These are phyloP conservation scores for Blastobotrys indianensis DNA, from an alignment of 1,139 yeast species.

Conservation along the genomic window DNA sequence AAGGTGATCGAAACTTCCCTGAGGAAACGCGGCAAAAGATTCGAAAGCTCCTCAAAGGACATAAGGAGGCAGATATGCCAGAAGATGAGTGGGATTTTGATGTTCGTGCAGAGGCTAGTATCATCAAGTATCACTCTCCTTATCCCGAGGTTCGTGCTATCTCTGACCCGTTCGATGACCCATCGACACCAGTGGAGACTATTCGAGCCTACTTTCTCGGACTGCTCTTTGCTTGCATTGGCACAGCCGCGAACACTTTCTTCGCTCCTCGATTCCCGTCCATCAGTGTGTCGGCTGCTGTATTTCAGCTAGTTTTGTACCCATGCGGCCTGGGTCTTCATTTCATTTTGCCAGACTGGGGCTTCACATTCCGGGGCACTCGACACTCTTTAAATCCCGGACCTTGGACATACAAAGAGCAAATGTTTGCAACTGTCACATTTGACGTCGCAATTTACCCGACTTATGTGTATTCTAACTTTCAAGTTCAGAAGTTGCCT, in stretches of 20 bases:
- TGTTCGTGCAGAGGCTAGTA: conserved; percentile 33
- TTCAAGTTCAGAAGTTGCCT: conserved; percentile 40
- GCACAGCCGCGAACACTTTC: conserved; percentile 51
- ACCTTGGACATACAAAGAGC: conserved; percentile 65
- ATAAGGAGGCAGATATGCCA: conserved; percentile 30
- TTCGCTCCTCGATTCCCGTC: conserved; percentile 50
- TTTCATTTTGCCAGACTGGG: conserved; percentile 43
- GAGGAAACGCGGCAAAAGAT: conserved; percentile 31
- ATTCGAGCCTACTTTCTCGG: conserved; percentile 50
- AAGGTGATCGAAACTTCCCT: conserved; percentile 48
- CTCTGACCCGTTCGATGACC: conserved; percentile 37
- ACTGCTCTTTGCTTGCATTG: conserved; percentile 49
- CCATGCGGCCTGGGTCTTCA: conserved; percentile 34
- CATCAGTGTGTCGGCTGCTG: conserved; percentile 41
- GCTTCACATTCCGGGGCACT: conserved; percentile 37
- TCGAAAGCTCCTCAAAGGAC: conserved; percentile 23
- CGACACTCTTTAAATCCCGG: conserved; percentile 47
- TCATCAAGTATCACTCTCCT: conserved; percentile 49
- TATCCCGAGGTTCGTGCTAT: conserved; percentile 59
- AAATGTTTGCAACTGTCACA: conserved; percentile 51
- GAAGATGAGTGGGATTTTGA: too few species aligned
- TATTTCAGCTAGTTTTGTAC: conserved; percentile 51
- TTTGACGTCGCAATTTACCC: conserved; percentile 40
- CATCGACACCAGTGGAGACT: conserved; percentile 43
- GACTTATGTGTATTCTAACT: conserved; percentile 34